Base-by-base conservation (phyloP, 257 asterid genomes). In the Primulina tabacum region DNA sequence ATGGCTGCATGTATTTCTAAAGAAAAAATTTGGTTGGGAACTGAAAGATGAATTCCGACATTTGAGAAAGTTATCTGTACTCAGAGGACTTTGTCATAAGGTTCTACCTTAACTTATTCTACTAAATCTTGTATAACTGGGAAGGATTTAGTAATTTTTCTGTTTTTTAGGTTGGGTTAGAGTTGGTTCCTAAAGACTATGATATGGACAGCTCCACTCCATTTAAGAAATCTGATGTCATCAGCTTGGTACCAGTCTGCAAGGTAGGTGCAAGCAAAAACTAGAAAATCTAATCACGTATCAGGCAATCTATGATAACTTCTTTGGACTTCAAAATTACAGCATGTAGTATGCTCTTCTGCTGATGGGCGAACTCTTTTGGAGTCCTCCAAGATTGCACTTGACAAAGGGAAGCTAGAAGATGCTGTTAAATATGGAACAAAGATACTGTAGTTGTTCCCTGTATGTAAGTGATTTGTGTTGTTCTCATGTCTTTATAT, bases 381-480 rank as follows among this genome's bases (percentile, higher is more conserved):
- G 69, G 99, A 94, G 78, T 89, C 98, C 47, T 91, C 99, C 79
- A 94, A 94, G 88, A 87, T 87, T 82, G 97, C 99, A 26, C 87
- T 94, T 34, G 99, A 94, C 80, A 91, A 94, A 83, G 99, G 99
- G 75, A 94, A 94, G 84, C 88, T 94, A 70, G 99, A 94, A 75
- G 99, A 94, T 30, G 96, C 99, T 30, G 96, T 94, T 60, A 88
- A 70, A 64, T 87, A 81, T 84, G 99, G 98, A 71, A 89, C 97
- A 67, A 94, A 94, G 95, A 98, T 91, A 81, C 60, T 53, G 37
- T 57, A 57, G 65, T 60, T 21, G 29, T 29, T 35, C 65, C 33
- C 32, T 68, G 8, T 34, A 40, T 33, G 29, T 24, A 35, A 68
- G 47, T 60, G 10, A 8, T 62, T 16, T 43, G 7, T 12, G 30